A percentile compares a stretch with the other conserved stretches of the same genome.
Conservation (phyloP, 2,329 filamentous ascomycete species). For the Botrytis deweyae region DNA sequence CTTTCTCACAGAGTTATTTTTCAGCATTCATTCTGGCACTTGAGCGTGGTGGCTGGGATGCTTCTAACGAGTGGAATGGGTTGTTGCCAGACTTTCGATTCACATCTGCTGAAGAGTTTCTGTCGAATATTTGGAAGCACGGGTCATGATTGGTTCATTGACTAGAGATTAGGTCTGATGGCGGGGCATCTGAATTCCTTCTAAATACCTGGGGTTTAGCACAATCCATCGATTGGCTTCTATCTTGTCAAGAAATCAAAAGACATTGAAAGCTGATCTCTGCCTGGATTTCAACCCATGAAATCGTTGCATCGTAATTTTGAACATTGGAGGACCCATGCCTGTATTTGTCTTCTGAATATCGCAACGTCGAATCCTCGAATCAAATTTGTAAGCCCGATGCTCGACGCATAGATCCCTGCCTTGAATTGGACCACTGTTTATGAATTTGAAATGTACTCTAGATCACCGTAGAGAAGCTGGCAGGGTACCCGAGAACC, state of each 20-base stretch:
- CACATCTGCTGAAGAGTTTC: conserved; percentile 44
- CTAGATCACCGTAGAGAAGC: background rate
- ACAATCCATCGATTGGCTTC: background rate
- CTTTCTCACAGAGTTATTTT: conserved; percentile 39
- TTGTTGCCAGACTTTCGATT: conserved; percentile 48
- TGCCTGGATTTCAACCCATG: background rate
- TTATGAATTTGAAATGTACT: background rate
- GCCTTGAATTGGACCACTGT: background rate
- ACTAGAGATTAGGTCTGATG: no score
- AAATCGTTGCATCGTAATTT: no score
- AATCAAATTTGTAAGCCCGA: no score
- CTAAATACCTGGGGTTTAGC: background rate
- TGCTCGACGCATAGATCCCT: background rate
- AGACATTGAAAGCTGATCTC: background rate
- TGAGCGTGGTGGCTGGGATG: conserved; percentile 45
- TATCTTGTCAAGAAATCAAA: background rate
- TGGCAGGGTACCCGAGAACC: background rate
- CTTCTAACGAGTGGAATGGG: conserved; percentile 47
- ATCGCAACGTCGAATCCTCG: no score
- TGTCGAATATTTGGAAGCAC: conserved; percentile 37
- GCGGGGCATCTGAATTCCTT: background rate
- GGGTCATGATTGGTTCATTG: background rate
- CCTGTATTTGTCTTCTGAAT: no score
- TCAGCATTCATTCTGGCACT: conserved; percentile 46
- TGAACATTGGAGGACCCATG: no score